phyloP scores from a whole-genome alignment of 1,139 yeast genomes.

The Kodamaea sp. region DNA sequence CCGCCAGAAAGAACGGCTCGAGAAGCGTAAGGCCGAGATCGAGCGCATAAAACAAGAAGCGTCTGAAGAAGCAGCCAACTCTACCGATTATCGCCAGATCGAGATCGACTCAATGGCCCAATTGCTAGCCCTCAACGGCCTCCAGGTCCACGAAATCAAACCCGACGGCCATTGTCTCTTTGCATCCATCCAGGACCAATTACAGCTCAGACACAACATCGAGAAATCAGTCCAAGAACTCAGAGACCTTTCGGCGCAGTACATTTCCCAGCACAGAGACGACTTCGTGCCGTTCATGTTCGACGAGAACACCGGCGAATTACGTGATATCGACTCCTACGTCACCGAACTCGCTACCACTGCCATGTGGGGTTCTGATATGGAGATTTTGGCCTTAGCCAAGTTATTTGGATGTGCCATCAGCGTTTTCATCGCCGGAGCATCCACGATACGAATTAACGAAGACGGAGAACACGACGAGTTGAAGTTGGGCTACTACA shows the following conservation, averaged over 20 bases:
- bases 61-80: slow-evolving; percentile 60
- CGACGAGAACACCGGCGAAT: slow-evolving; percentile 67
- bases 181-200: slow-evolving; percentile 81
- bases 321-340: slow-evolving; percentile 70
- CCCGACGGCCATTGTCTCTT: slow-evolving; percentile 97
- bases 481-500: slow-evolving; percentile 75
- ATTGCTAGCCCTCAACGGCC: slow-evolving; percentile 47
- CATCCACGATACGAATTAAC: slow-evolving; percentile 44
- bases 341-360: slow-evolving; percentile 67
- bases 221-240: slow-evolving; percentile 50
- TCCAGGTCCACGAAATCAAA: slow-evolving; percentile 62
- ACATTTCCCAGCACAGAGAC: slow-evolving; percentile 63
- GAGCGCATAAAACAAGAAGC: slow-evolving; percentile 70
- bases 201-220: slow-evolving; percentile 50
- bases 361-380: slow-evolving; percentile 95
- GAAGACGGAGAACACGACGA: slow-evolving; percentile 51
- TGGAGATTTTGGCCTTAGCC: slow-evolving; percentile 83
- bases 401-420: slow-evolving; percentile 68
- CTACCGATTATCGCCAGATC: slow-evolving; percentile 67
- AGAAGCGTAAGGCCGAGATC: slow-evolving; percentile 71
- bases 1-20: slow-evolving; percentile 81
- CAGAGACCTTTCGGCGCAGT: slow-evolving; percentile 64
- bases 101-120: slow-evolving; percentile 67
- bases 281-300: slow-evolving; percentile 80
- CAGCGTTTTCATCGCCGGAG: slow-evolving; percentile 75